Evolutionary conservation across 768 basidiomycete species (phyloP).

Genomic region (Auriscalpium microsporum): DNA sequence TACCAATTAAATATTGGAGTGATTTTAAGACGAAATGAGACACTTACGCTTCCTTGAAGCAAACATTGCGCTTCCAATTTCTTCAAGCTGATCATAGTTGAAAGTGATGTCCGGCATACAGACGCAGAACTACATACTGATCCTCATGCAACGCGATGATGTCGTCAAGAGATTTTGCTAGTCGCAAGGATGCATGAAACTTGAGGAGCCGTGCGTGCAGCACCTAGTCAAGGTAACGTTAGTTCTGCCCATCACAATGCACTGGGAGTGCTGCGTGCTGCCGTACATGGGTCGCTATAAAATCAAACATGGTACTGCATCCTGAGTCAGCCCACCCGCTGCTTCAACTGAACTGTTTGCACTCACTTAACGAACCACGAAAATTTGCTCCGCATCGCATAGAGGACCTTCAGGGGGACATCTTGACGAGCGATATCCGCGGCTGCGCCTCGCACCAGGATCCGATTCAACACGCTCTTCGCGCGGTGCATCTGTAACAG

Average conservation of each 20-base stretch:
- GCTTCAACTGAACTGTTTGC: background rate
- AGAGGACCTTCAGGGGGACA: conserved; percentile 58
- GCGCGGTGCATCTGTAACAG: conserved; percentile 67
- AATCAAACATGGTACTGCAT: conserved; percentile 54
- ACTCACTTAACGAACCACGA: conserved; percentile 84
- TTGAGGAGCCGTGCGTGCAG: conserved; percentile 51
- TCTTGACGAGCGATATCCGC: conserved; percentile 25
- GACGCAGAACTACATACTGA: conserved; percentile 41
- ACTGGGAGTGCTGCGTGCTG: background rate
- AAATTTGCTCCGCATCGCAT: conserved; percentile 66
- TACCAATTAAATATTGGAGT: background rate
- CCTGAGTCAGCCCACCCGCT: background rate
- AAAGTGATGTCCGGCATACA: background rate
- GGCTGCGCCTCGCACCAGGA: conserved; percentile 50
- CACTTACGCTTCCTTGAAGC: conserved; percentile 48
- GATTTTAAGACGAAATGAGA: background rate
- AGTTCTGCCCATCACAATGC: background rate
- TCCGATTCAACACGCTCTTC: conserved; percentile 61
- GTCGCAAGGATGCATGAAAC: conserved; percentile 49
- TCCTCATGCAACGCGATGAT: conserved; percentile 62
- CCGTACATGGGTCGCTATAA: conserved; percentile 64
- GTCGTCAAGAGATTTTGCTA: conserved; percentile 62
- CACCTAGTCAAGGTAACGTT: conserved; percentile 35
- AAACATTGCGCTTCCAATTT: conserved; percentile 56
- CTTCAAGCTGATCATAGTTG: conserved; percentile 37